Base-by-base conservation (phyloP, 208 protist genomes). In the Trypanosomatidae sp. region DNA sequence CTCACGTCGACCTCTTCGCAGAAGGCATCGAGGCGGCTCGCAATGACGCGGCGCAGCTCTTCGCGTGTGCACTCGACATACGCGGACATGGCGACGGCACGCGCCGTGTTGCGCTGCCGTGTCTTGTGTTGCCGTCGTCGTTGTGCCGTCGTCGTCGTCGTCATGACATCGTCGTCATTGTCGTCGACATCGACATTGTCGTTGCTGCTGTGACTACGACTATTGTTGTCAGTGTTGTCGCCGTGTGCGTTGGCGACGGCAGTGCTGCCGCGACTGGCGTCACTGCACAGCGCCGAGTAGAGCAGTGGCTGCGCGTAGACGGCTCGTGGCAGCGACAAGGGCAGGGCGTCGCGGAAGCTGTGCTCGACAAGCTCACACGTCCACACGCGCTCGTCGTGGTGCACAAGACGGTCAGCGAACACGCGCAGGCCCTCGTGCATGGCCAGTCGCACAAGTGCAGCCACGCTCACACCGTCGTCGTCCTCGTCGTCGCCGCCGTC, bases 351-450 rank as follows among this genome's bases (percentile, higher is more conserved):
- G 2, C 54, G 38, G 59, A 96, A 75, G 48, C 50, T 59, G 19
- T 61, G 37, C 40, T 94, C 79, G 11, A 94, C 72, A 6, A 75
- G 70, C 5, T 62, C 38, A 53, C 97, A 87, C 1, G 95, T 97
- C 96, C 97, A 99, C 15, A 85, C 49, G 20, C 77, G 64, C 62
- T 98, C 97, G n/a, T 96, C 82, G 0, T 25, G 51, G 0, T 75
- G 66, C 6, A 98, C 94, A 2, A 99, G 77, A 19, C 96, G 73
- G 44, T 98, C 95, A 0, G 61, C 75, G 76, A 98, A 98, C 15
- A 99, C 71, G 42, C 98, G 88, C 13, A 99, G 66, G 16, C 89
- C 98, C 63, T 99, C 98, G 64, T 99, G 97, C 18, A 96, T 62
- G 41, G 88, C 92, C 4, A 99, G 83, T 13, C 97, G 84, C 48